phyloP scores from a whole-genome alignment of 2,329 filamentous ascomycete species.

The Xylariaceae sp. region DNA sequence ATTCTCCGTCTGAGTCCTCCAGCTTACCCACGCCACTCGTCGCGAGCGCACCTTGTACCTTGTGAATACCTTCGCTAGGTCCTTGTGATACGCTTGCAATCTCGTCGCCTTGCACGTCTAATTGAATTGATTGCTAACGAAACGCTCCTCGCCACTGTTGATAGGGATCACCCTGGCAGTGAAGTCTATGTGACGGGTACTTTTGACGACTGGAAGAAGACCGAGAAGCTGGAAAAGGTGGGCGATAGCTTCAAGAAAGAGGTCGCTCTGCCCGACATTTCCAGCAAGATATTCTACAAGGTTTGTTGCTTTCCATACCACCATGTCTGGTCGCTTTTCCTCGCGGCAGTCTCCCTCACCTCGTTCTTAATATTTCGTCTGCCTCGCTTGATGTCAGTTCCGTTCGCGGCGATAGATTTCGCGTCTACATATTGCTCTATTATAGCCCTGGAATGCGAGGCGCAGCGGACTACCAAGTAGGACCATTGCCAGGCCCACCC shows the following conservation, averaged over 20 bases:
- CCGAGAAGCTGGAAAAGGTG: conserved; percentile 73
- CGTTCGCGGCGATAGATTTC: neutral
- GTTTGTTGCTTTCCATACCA: conserved; percentile 48
- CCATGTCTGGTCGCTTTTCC: conserved; percentile 10
- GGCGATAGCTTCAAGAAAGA: conserved; percentile 73
- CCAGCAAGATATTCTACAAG: conserved; percentile 89
- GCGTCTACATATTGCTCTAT: neutral
- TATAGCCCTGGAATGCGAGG: neutral
- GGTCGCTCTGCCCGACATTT: conserved; percentile 63
- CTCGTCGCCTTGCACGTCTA: neutral
- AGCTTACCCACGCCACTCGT: neutral
- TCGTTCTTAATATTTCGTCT: conserved; percentile 8
- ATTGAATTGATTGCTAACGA: conserved; percentile 11
- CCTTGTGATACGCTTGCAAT: conserved; percentile 4
- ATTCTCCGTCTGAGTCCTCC: neutral
- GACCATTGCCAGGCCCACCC: neutral
- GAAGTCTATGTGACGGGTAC: conserved; percentile 94
- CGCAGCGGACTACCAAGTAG: neutral
- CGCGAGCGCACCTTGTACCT: conserved; percentile 2
- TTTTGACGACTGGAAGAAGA: conserved; percentile 92
- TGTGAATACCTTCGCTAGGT: conserved; percentile 2
- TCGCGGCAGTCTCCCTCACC: neutral
- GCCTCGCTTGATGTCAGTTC: neutral
- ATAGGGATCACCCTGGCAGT: conserved; percentile 76
- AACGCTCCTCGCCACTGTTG: conserved; percentile 17